A percentile compares a stretch with the other conserved stretches of the same genome.
phyloP scores from a whole-genome alignment of 768 basidiomycete genomes.

The Dacryopinax spathularia region DNA sequence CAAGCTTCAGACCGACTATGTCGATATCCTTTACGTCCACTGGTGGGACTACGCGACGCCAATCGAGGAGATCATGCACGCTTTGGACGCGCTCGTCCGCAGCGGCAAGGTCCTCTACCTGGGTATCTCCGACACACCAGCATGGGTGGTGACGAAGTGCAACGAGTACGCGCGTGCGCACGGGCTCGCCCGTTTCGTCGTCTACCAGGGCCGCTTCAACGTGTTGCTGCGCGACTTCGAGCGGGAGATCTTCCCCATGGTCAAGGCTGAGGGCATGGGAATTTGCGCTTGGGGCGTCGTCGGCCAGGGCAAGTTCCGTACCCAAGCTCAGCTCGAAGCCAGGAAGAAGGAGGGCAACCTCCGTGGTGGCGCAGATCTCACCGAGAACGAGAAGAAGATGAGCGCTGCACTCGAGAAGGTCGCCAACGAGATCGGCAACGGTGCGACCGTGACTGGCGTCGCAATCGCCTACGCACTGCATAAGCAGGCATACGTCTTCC shows the following conservation, averaged over 20 bases:
- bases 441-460: conserved; percentile 16
- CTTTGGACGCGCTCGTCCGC: conserved; percentile 30
- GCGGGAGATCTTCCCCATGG: conserved; percentile 30
- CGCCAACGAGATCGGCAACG: conserved; percentile 8
- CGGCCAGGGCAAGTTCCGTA: conserved; percentile 11
- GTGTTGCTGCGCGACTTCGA: conserved; percentile 28
- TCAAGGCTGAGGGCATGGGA: conserved; percentile 19
- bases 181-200: conserved; percentile 24
- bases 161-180: conserved; percentile 28
- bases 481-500: conserved; percentile 40
- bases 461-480: conserved; percentile 44
- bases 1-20: conserved; percentile 15
- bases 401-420: conserved; percentile 12
- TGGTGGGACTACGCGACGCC: conserved; percentile 22
- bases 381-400: conserved; percentile 9
- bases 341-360: not conserved
- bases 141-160: conserved; percentile 27
- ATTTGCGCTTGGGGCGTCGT: conserved; percentile 13
- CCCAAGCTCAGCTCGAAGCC: conserved; percentile 8
- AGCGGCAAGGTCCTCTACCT: conserved; percentile 34
- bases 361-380: not conserved
- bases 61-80: conserved; percentile 30
- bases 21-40: conserved; percentile 18
- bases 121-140: conserved; percentile 24
- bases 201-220: conserved; percentile 27